Percentiles rank a stretch among this genome's conserved stretches.
Evolutionary conservation across 108 stramenopile species (phyloP).

Genomic region (Skeletonema menzelii): DNA sequence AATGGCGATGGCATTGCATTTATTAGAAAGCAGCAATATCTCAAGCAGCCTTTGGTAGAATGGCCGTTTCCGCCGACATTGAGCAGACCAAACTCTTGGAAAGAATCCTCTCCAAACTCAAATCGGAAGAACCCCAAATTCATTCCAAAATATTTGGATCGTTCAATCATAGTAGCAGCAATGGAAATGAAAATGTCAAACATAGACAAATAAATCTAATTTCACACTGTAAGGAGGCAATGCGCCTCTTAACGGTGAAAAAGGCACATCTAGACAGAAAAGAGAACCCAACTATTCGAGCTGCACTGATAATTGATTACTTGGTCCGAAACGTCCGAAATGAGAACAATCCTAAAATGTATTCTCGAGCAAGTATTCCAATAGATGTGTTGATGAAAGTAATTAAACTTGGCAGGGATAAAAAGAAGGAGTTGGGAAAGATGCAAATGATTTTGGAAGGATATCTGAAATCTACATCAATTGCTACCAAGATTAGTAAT

Average conservation of each 20-base stretch:
- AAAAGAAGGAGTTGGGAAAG: slow-evolving; percentile 22
- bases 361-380: slow-evolving; percentile 23
- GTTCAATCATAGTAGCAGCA: not conserved
- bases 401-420: not conserved
- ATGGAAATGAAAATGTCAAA: not conserved
- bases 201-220: slow-evolving; percentile 15
- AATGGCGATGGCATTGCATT: no score
- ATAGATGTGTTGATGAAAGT: not conserved
- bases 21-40: not conserved
- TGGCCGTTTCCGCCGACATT: not conserved
- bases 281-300: slow-evolving; percentile 7
- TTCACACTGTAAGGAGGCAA: slow-evolving; percentile 10
- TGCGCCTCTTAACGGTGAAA: slow-evolving; percentile 18
- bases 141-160: slow-evolving; percentile 24
- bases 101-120: slow-evolving; percentile 12
- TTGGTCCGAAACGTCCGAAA: slow-evolving; percentile 15
- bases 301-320: slow-evolving; percentile 34
- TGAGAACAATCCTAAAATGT: not conserved
- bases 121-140: slow-evolving; percentile 8
- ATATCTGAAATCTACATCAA: slow-evolving; percentile 11
- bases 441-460: slow-evolving; percentile 30
- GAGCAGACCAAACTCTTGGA: not conserved
- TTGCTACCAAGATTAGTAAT: not conserved
- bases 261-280: not conserved
- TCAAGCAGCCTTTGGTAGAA: not conserved